Base-by-base conservation (phyloP, 2,329 filamentous ascomycete genomes). In the Stachybotrys chartarum region DNA sequence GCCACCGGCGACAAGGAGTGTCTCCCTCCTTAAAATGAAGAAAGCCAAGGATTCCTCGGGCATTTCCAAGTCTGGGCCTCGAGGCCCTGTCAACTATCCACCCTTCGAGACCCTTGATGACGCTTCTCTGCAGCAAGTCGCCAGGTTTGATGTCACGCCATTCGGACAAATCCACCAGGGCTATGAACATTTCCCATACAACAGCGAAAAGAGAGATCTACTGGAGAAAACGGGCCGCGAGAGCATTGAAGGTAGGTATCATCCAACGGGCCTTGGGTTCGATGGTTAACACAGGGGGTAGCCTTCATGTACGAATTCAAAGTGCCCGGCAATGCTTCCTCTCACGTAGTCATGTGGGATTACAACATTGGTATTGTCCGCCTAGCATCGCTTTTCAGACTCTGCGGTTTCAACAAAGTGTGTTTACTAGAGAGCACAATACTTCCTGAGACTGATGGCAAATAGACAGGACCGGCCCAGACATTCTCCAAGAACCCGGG, bases 321-420 rank as follows among this genome's bases (percentile, higher is more conserved):
- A 61, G 69, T 87, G 4, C 88, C 88, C 0, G 83, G 79, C 11
- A 82, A 88, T 50, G 80, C 86, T 2, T 80, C 78, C 59, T 78
- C 82, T 53, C 92, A 88, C 68, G 83, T 82, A 1, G 85, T 97
- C 58, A 91, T 97, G 83, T 99, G 94, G 94, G 94, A 99, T 71
- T 97, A 97, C 75, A 93, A 95, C 64, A 84, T 93, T 58, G 94
- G 94, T 8, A 85, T 97, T 32, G 92, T 97, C 59, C 86, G 93
- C 58, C 95, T 96, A 72, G 97, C 92, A 2, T 88, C 91, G 31
- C 90, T 97, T 68, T 97, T 97, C 80, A 96, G 96, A 70, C 91
- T 89, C 61, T 87, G 86, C 68, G 85, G 87, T 60, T 93, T 93
- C 67, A 82, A 87, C 60, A 99, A 99, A 84, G 93, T 91, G 68